phyloP scores from a whole-genome alignment of 208 protist genomes.

The Leishmania braziliensis region DNA sequence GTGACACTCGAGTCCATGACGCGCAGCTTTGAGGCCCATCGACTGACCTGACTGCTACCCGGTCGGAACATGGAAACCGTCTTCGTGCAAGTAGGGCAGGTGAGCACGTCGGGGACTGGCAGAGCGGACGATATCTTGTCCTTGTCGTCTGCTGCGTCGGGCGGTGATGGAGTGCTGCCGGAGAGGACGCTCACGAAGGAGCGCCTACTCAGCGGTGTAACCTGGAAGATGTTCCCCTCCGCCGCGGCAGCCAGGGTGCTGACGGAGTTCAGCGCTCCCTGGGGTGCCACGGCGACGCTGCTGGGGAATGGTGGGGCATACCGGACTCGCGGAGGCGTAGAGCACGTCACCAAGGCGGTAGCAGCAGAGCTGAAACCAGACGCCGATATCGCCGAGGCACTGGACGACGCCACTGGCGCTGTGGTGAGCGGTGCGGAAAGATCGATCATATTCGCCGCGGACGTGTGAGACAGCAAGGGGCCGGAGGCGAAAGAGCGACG shows the following conservation, averaged over 20 bases:
- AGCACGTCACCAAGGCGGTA: background rate
- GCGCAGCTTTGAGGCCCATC: background rate
- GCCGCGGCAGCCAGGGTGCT: too few relatives aligned
- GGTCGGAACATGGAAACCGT: background rate
- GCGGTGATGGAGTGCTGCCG: background rate
- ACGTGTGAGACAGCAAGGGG: background rate
- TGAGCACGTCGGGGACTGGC: background rate
- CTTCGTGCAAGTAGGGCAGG: background rate
- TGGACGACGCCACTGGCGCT: slow-evolving; percentile 1
- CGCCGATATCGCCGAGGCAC: background rate
- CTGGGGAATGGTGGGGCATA: background rate
- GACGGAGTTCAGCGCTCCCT: background rate
- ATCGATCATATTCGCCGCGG: slow-evolving; percentile 3
- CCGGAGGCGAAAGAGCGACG: background rate
- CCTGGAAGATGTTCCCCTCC: background rate
- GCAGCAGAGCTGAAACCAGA: background rate
- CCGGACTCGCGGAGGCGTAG: background rate
- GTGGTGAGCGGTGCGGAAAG: background rate
- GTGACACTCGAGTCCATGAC: background rate
- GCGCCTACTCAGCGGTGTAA: slow-evolving; percentile 4
- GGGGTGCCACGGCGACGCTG: background rate
- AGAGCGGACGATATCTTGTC: background rate
- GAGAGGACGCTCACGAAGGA: slow-evolving; percentile 12
- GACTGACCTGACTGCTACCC: too few relatives aligned
- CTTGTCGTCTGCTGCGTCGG: background rate